Base-by-base conservation (phyloP, 2,329 filamentous ascomycete genomes). In the Macroventuria anomochaeta region DNA sequence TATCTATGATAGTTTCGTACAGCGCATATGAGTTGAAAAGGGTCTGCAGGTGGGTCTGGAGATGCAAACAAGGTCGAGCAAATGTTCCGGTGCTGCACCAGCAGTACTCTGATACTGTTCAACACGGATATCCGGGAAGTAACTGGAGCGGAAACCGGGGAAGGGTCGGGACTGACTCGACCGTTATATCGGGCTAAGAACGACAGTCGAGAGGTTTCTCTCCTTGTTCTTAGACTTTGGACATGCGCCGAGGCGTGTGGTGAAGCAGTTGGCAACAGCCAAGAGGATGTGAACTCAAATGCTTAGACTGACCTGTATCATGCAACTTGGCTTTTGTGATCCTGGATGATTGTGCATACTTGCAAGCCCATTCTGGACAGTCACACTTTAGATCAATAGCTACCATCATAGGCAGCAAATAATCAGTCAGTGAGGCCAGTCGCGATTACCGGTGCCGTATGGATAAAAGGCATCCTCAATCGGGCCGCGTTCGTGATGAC, bases 51-150 rank as follows among this genome's bases (percentile, higher is more conserved):
- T 54, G 51, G 44, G 25, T 41, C 44, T 38, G 11, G 26, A 40
- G 5, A 12, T 43, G 32, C n/a, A 32, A 32, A 29, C 33, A n/a
- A 34, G 26, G 17, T 39, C 26, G 41, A 43, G 37, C 26, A 39
- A n/a, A 25, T 8, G 42, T 36, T 43, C 26, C 42, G 32, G 36
- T 47, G 41, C 47, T 37, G 53, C 46, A 47, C 46, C 47, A 51
- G 31, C 33, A 34, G 18, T 15, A 43, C 6, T 21, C 46, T 51
- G 46, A 55, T 43, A 51, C 47, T 13, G 17, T 28, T 38, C 32
- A 38, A 20, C 13, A 11, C 42, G 26, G 37, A 39, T 23, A 29
- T 11, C 4, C 15, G 40, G 28, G 13, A 29, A 26, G 18, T 31
- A n/a, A 20, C 7, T 49, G 46, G 23, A 40, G 34, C 29, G 33